These are phyloP conservation scores for Candida pseudofarinosa DNA, from an alignment of 805 yeast species.

Conservation along the genomic window DNA sequence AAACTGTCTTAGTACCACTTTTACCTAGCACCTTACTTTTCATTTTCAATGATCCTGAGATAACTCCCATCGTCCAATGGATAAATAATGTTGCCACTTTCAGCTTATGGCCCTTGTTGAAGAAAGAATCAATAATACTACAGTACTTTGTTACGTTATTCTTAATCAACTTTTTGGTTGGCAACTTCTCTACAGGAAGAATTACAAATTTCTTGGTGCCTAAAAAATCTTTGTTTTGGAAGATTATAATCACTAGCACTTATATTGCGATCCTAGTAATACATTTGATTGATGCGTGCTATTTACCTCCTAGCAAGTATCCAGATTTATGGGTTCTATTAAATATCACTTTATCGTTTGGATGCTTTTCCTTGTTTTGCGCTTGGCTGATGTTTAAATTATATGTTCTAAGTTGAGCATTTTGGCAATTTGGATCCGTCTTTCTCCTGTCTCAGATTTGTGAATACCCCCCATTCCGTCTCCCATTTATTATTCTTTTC, in stretches of 20 bases:
- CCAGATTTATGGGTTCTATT: conserved; percentile 87
- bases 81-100: conserved; percentile 78
- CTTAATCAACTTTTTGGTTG: conserved; percentile 43
- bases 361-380: conserved; percentile 71
- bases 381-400: conserved; percentile 68
- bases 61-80: conserved; percentile 80
- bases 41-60: conserved; percentile 51
- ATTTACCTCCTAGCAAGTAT: conserved; percentile 52
- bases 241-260: conserved; percentile 19
- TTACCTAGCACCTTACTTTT: conserved; percentile 74
- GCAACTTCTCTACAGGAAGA: conserved; percentile 15
- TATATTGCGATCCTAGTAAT: conserved; percentile 44
- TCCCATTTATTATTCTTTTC: conserved; percentile 54
- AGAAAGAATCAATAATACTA: conserved; percentile 65
- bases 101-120: conserved; percentile 83
- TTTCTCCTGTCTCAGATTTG: conserved; percentile 45
- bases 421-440: conserved; percentile 38
- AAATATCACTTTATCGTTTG: conserved; percentile 71
- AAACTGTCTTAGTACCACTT: conserved; percentile 82
- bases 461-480: conserved; percentile 68
- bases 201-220: conserved; percentile 19
- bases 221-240: conserved; percentile 21
- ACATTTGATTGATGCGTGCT: conserved; percentile 50
- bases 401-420: conserved; percentile 20
- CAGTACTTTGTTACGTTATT: conserved; percentile 65